phyloP scores from a whole-genome alignment of 805 yeast species.

The Hanseniaspora vineae region DNA sequence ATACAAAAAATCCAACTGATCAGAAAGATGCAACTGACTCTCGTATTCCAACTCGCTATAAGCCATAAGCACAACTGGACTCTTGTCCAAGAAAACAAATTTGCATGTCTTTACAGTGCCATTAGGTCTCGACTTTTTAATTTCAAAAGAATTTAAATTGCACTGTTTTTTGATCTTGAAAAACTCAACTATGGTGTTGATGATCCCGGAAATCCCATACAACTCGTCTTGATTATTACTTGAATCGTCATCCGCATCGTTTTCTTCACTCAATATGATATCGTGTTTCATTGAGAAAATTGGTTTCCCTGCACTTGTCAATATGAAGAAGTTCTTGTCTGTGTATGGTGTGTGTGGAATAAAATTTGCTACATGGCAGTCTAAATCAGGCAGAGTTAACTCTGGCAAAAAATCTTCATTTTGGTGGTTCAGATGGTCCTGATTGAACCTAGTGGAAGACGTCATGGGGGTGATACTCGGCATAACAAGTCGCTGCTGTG shows the following conservation, averaged over 20 bases:
- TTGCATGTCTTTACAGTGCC: conserved; percentile 7
- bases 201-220: conserved; percentile 60
- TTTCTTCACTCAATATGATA: background rate
- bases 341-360: conserved; percentile 1
- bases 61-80: conserved; percentile 66
- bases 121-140: background rate
- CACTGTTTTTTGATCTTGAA: conserved; percentile 34
- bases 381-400: background rate
- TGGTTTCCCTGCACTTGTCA: conserved; percentile 82
- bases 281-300: conserved; percentile 63
- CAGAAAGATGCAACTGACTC: conserved; percentile 34
- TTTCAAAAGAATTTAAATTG: conserved; percentile 34
- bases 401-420: no score
- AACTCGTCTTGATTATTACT: conserved; percentile 35
- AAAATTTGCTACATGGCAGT: background rate
- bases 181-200: conserved; percentile 66
- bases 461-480: no score
- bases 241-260: background rate
- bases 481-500: no score
- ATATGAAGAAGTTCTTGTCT: conserved; percentile 60
- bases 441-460: no score
- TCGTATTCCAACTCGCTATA: conserved; percentile 42
- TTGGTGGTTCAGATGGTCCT: no score
- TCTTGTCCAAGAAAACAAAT: conserved; percentile 46
- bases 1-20: conserved; percentile 62